Percentiles rank a stretch among this genome's conserved stretches.
phyloP scores from a whole-genome alignment of 75 land plant genomes.

The Picea sitchensis region DNA sequence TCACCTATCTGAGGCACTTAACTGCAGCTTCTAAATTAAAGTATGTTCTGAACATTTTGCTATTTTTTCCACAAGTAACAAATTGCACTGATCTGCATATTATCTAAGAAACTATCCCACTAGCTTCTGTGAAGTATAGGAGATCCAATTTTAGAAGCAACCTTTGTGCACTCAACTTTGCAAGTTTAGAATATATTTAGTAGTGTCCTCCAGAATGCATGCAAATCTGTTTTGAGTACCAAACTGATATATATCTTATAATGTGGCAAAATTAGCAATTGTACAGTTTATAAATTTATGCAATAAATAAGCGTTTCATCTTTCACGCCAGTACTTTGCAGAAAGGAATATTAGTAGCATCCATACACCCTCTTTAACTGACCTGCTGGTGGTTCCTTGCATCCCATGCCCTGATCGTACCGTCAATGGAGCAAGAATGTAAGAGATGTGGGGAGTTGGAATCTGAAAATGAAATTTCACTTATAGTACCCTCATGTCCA shows the following conservation, averaged over 20 bases:
- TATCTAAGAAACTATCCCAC: neutral
- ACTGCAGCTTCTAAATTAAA: too few relatives aligned
- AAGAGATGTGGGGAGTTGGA: conserved; percentile 51
- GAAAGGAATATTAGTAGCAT: neutral
- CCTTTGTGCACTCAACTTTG: neutral
- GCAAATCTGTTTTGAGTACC: neutral
- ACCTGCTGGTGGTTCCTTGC: conserved; percentile 67
- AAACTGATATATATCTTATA: neutral
- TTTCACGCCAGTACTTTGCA: neutral
- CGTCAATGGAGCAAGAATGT: conserved; percentile 85
- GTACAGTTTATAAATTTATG: neutral
- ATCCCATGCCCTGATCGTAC: conserved; percentile 91
- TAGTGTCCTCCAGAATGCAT: neutral
- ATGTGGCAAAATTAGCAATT: neutral
- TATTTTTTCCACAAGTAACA: too few relatives aligned
- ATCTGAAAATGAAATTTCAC: conserved; percentile 66
- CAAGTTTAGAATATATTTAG: neutral
- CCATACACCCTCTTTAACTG: neutral
- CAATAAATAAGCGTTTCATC: neutral
- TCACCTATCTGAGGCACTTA: too few relatives aligned
- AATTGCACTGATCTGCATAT: neutral
- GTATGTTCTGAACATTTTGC: too few relatives aligned
- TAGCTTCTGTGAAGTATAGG: neutral
- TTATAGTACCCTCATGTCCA: conserved; percentile 73
- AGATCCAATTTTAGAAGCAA: neutral